Conservation (phyloP, 192 early-diverging fungal genomes). For the Dimargaris cristalligena region DNA sequence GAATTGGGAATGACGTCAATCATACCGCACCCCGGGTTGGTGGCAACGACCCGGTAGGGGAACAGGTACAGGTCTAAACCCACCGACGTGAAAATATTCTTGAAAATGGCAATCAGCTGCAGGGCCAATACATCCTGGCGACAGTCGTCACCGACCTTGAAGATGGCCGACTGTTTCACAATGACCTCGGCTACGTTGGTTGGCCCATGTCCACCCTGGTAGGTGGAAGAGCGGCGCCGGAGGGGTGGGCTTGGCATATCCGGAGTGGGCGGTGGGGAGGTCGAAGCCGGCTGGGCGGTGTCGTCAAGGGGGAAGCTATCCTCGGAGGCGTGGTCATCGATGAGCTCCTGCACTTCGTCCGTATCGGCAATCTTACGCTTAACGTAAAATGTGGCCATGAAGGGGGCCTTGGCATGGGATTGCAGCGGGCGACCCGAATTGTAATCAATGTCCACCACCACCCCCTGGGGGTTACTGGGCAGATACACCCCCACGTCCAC, state of each 20-base stretch:
- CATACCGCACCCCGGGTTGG: conserved; percentile 90
- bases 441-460: conserved; percentile 88
- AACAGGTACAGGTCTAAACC: conserved; percentile 91
- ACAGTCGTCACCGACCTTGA: conserved; percentile 99
- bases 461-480: conserved; percentile 92
- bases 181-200: conserved; percentile 12
- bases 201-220: neutral
- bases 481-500: conserved; percentile 95
- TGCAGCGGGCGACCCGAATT: conserved; percentile 87
- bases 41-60: conserved; percentile 95
- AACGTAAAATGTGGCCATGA: conserved; percentile 95
- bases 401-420: conserved; percentile 96
- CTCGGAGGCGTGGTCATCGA: conserved; percentile 11
- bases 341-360: conserved; percentile 38
- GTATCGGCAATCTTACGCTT: conserved; percentile 37
- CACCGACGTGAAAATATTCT: conserved; percentile 78
- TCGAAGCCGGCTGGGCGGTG: conserved; percentile 9
- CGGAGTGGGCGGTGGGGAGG: neutral
- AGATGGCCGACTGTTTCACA: conserved; percentile 78
- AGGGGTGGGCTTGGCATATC: neutral
- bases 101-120: conserved; percentile 95
- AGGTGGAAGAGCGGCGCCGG: neutral
- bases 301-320: conserved; percentile 12
- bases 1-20: conserved; percentile 97
- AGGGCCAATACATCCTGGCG: conserved; percentile 95